A percentile compares a stretch with the other conserved stretches of the same genome.
Evolutionary conservation across 2,329 filamentous ascomycete species (phyloP).

Genomic region (Aspergillus sp.): DNA sequence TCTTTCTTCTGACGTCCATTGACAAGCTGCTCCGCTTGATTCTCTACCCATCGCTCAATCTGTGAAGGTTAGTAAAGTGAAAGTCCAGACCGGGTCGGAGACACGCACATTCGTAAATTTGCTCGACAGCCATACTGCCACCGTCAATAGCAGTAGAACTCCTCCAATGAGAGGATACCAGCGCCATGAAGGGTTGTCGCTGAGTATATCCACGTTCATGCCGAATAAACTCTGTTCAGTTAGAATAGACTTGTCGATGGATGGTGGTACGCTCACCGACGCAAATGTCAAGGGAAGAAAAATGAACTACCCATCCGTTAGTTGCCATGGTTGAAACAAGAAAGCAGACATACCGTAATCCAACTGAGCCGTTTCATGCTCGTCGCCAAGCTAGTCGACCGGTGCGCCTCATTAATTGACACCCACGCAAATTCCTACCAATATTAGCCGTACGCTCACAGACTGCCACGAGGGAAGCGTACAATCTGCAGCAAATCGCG

Average conservation of each 20-base stretch:
- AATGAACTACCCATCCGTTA: slow-evolving; percentile 13
- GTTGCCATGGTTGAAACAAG: neutral
- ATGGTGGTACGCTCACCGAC: slow-evolving; percentile 7
- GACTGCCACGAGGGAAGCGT: neutral
- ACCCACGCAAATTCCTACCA: slow-evolving; percentile 21
- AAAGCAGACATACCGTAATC: slow-evolving; percentile 13
- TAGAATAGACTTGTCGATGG: neutral
- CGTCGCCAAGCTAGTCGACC: slow-evolving; percentile 19
- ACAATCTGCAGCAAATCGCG: slow-evolving; percentile 19
- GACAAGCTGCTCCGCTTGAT: neutral
- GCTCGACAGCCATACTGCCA: slow-evolving; percentile 11
- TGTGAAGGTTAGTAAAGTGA: neutral
- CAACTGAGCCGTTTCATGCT: slow-evolving; percentile 21
- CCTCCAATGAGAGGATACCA: slow-evolving; percentile 18
- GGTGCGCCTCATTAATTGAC: slow-evolving; percentile 20
- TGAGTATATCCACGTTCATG: slow-evolving; percentile 19
- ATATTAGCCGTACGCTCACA: neutral
- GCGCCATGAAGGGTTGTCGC: slow-evolving; percentile 12
- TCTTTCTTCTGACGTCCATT: neutral
- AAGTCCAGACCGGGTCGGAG: too few relatives aligned
- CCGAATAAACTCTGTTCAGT: slow-evolving; percentile 16
- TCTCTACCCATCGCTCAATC: slow-evolving; percentile 5
- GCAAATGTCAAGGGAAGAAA: slow-evolving; percentile 18
- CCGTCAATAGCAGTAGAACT: slow-evolving; percentile 7
- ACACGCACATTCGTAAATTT: slow-evolving; percentile 16